Evolutionary conservation across 352 stramenopile genomes (phyloP).

Genomic region (Pythium utonaiense): DNA sequence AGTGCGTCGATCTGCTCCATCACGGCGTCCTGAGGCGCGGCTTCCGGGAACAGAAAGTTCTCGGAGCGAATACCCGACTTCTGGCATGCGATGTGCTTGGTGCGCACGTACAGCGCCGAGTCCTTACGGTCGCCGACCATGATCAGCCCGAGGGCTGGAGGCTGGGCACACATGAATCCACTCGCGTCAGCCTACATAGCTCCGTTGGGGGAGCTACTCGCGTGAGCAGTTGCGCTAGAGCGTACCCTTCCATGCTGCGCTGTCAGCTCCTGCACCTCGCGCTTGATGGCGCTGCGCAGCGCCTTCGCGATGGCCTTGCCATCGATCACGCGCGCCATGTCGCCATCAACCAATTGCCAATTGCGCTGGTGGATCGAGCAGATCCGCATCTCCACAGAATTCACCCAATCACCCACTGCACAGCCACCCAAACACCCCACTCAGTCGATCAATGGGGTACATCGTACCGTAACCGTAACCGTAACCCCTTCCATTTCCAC

Average conservation of each 20-base stretch:
- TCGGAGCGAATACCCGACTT: constrained; percentile 92
- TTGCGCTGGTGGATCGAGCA: background rate
- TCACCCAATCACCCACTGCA: background rate
- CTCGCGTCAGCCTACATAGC: background rate
- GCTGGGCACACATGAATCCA: constrained; percentile 24
- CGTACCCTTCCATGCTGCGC: constrained; percentile 46
- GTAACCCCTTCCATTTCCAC: background rate
- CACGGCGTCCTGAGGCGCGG: constrained; percentile 47
- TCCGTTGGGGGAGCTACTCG: background rate
- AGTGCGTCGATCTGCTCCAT: constrained; percentile 69
- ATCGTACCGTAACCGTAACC: too few relatives aligned
- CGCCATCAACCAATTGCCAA: constrained; percentile 5
- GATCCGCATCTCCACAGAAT: background rate
- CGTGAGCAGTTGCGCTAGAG: background rate
- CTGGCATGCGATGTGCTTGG: constrained; percentile 96
- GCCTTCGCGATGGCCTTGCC: constrained; percentile 66
- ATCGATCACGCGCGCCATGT: constrained; percentile 54
- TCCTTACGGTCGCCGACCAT: constrained; percentile 97
- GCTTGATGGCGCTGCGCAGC: constrained; percentile 54
- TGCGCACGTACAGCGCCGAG: constrained; percentile 97
- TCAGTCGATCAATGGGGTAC: too few relatives aligned
- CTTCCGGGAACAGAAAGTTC: constrained; percentile 78
- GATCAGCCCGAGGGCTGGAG: constrained; percentile 96
- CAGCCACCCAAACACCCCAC: background rate
- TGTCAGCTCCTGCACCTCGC: constrained; percentile 53